Evolutionary conservation across 768 basidiomycete genomes (phyloP).

Genomic region (Hygrophoropsis aurantiaca): DNA sequence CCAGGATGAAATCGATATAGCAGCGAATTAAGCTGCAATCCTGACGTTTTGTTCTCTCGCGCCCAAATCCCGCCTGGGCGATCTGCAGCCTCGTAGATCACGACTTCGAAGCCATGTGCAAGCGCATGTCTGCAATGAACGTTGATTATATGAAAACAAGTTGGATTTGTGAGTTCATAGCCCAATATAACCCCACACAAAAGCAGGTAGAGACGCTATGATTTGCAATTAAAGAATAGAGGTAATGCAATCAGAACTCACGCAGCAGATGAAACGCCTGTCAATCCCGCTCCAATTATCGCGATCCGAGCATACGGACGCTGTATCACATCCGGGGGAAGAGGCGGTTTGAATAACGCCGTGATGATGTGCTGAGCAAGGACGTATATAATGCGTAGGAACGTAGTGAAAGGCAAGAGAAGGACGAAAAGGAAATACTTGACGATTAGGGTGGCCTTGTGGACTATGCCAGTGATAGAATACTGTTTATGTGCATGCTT

Average conservation of each 20-base stretch:
- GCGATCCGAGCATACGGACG: slow-evolving; percentile 46
- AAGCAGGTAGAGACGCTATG: too few relatives aligned
- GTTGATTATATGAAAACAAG: too few relatives aligned
- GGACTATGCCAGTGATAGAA: too few relatives aligned
- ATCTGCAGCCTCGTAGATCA: slow-evolving; percentile 43
- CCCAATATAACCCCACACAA: too few relatives aligned
- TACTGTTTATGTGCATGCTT: too few relatives aligned
- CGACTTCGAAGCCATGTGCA: slow-evolving; percentile 53
- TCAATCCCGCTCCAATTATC: slow-evolving; percentile 50
- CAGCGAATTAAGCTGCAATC: slow-evolving; percentile 50
- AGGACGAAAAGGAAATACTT: slow-evolving; percentile 1
- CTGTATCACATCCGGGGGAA: slow-evolving; percentile 15
- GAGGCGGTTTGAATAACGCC: slow-evolving; percentile 39
- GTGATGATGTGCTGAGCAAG: slow-evolving; percentile 37
- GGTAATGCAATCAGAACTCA: slow-evolving; percentile 14
- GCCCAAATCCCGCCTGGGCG: slow-evolving; percentile 49
- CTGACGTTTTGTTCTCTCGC: slow-evolving; percentile 49
- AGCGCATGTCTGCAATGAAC: slow-evolving; percentile 39
- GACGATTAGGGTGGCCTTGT: too few relatives aligned
- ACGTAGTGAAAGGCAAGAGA: slow-evolving; percentile 1
- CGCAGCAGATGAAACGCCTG: slow-evolving; percentile 53
- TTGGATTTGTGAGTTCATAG: too few relatives aligned
- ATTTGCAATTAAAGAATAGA: background rate
- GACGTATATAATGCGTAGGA: slow-evolving; percentile 30
- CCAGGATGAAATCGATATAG: slow-evolving; percentile 53